Evolutionary conservation across 1,284 basidiomycete genomes (phyloP).

Genomic region (Schizophyllum amplum): DNA sequence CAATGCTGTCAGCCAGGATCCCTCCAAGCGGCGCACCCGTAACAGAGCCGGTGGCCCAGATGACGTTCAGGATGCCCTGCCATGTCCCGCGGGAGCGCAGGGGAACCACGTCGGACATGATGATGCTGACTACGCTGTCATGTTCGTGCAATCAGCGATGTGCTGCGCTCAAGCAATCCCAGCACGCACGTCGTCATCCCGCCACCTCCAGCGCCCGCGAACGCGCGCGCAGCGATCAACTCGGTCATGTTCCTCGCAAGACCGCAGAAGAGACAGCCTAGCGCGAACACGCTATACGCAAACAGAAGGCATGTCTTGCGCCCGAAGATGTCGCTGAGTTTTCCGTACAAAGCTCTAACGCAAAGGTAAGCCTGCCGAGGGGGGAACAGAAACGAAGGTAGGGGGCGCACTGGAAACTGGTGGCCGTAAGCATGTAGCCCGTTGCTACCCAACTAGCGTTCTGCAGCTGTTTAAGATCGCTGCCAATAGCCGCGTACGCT

Average conservation of each 20-base stretch:
- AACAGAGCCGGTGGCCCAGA: too few relatives aligned
- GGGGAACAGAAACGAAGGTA: conserved; percentile 50
- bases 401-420: conserved; percentile 55
- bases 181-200: conserved; percentile 52
- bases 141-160: neutral
- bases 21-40: too few relatives aligned
- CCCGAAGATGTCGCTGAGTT: too few relatives aligned
- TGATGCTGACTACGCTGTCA: conserved; percentile 47
- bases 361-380: conserved; percentile 43
- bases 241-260: conserved; percentile 52
- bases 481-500: conserved; percentile 57
- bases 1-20: too few relatives aligned
- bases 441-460: conserved; percentile 60
- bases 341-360: conserved; percentile 47
- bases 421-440: too few relatives aligned
- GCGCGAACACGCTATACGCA: too few relatives aligned
- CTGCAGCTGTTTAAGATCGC: conserved; percentile 52
- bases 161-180: neutral
- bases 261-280: too few relatives aligned
- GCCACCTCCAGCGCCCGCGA: conserved; percentile 56
- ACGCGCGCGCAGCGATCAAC: conserved; percentile 45
- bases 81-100: conserved; percentile 43
- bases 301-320: too few relatives aligned
- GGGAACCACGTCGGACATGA: conserved; percentile 55
- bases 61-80: too few relatives aligned